These are phyloP conservation scores for Trichosporon inkin DNA, from an alignment of 1,284 basidiomycete genomes.

Conservation along the genomic window DNA sequence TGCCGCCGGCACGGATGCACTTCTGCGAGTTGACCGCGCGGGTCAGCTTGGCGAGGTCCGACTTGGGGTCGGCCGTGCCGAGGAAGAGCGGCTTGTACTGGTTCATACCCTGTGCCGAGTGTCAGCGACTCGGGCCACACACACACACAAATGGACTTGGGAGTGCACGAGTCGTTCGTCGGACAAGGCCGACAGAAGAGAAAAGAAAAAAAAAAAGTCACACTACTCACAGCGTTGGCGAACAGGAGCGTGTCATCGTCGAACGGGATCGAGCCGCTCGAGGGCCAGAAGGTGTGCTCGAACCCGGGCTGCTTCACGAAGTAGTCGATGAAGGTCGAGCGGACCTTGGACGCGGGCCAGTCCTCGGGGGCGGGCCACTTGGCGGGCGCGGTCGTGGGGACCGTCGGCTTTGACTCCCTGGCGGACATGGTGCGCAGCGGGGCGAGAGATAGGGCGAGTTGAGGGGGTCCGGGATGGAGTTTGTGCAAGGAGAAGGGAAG, in stretches of 20 bases:
- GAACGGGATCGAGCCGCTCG: slow-evolving; percentile 89
- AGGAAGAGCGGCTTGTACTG: slow-evolving; percentile 98
- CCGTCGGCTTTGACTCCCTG: slow-evolving; percentile 31
- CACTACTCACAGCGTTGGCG: slow-evolving; percentile 71
- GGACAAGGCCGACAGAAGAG: neutral
- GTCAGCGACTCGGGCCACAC: neutral
- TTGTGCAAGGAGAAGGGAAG: slow-evolving; percentile 10
- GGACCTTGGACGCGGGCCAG: slow-evolving; percentile 67
- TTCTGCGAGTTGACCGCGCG: slow-evolving; percentile 95
- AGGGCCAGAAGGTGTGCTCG: slow-evolving; percentile 87
- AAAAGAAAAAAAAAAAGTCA: neutral
- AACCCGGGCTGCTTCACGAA: slow-evolving; percentile 62
- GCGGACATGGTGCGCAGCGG: slow-evolving; percentile 27
- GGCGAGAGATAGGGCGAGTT: neutral
- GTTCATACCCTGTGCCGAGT: slow-evolving; percentile 70
- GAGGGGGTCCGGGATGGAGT: slow-evolving; percentile 1
- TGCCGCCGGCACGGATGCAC: slow-evolving; percentile 96
- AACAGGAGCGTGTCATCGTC: slow-evolving; percentile 96
- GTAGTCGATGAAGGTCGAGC: slow-evolving; percentile 71
- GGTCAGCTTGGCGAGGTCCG: slow-evolving; percentile 81
- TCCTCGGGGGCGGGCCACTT: slow-evolving; percentile 50
- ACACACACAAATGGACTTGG: neutral
- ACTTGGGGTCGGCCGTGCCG: slow-evolving; percentile 86
- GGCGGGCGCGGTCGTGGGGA: slow-evolving; percentile 42
- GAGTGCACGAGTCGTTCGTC: neutral